A percentile compares a stretch with the other conserved stretches of the same genome.
phyloP scores from a whole-genome alignment of 306 rosid genomes.

The Cicer chorassanicum region DNA sequence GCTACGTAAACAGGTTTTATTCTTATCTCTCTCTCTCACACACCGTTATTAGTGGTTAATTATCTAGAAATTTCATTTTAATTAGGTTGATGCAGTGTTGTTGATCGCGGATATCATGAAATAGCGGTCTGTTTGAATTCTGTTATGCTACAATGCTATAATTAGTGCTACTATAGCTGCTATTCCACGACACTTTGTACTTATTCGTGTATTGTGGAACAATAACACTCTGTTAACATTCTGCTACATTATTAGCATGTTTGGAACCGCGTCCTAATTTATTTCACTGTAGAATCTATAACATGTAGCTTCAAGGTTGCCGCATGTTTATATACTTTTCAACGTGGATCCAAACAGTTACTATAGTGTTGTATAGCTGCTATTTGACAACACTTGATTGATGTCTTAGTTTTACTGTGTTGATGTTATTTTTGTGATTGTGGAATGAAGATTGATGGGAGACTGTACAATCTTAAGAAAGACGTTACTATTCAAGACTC shows the following conservation, averaged over 20 bases:
- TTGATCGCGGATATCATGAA: neutral
- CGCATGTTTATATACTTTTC: no score
- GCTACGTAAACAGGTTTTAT: conserved; percentile 84
- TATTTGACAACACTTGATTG: conserved; percentile 26
- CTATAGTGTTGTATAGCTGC: no score
- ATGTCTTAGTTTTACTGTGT: conserved; percentile 5
- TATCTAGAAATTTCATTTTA: conserved; percentile 36
- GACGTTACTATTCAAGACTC: conserved; percentile 90
- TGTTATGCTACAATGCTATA: neutral
- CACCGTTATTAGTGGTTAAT: neutral
- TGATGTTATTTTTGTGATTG: conserved; percentile 32
- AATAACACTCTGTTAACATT: no score
- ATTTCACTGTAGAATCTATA: no score
- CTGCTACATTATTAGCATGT: no score
- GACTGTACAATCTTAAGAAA: conserved; percentile 79
- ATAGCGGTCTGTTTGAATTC: neutral
- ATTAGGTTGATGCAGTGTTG: conserved; percentile 41
- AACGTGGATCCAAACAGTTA: no score
- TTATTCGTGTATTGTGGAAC: neutral
- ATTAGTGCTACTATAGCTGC: neutral
- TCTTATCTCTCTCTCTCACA: neutral
- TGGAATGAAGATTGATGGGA: conserved; percentile 82
- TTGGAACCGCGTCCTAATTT: no score
- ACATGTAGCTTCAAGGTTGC: no score
- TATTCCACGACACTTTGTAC: neutral